phyloP scores from a whole-genome alignment of 371 early-diverging fungal genomes.

The Zychaea mexicana region DNA sequence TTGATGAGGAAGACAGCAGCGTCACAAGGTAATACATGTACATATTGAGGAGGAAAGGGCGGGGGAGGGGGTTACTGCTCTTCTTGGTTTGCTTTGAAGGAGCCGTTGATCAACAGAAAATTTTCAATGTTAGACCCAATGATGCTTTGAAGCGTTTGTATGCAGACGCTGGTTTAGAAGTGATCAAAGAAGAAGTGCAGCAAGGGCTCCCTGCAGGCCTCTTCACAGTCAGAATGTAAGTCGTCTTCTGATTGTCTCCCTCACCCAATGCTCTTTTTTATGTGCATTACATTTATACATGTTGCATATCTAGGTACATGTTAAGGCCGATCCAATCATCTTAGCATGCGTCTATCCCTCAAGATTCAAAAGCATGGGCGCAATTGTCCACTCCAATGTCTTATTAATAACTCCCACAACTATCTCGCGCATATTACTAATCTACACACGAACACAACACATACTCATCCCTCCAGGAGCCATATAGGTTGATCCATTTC shows the following conservation, averaged over 20 bases:
- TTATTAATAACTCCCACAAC: too few species aligned
- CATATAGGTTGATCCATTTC: too few species aligned
- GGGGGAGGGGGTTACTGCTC: background rate
- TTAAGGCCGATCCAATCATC: conserved; percentile 10
- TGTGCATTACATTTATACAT: too few species aligned
- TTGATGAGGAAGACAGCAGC: conserved; percentile 87
- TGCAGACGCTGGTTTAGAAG: conserved; percentile 64
- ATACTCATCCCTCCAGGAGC: too few species aligned
- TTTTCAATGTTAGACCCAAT: conserved; percentile 53
- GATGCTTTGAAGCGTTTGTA: conserved; percentile 71
- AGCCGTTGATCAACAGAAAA: too few species aligned
- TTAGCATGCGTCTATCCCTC: background rate
- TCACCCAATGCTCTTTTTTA: too few species aligned
- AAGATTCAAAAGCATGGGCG: too few species aligned
- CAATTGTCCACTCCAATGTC: too few species aligned
- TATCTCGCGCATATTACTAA: too few species aligned
- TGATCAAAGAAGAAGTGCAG: conserved; percentile 77
- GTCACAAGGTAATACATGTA: conserved; percentile 64
- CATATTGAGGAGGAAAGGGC: background rate
- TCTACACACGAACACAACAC: too few species aligned
- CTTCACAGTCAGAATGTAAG: conserved; percentile 89
- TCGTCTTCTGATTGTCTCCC: too few species aligned
- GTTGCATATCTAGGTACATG: conserved; percentile 26
- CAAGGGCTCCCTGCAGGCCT: conserved; percentile 80
- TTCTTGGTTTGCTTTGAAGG: too few species aligned